Evolutionary conservation across 768 basidiomycete genomes (phyloP).

Genomic region (Tricholoma furcatifolium): DNA sequence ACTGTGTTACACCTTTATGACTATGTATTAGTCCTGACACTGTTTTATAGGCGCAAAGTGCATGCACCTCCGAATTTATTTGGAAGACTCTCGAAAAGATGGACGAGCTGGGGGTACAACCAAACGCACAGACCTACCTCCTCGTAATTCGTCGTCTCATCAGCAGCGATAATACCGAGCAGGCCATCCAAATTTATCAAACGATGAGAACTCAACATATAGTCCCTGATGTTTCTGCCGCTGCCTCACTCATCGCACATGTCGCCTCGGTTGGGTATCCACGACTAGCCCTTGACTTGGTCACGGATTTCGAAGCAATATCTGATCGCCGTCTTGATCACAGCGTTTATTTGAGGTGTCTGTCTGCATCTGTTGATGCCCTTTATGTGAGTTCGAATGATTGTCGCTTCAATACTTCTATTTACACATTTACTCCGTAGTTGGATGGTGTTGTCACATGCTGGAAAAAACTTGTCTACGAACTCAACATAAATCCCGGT

Average conservation of each 20-base stretch:
- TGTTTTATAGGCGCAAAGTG: slow-evolving; percentile 44
- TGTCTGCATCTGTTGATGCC: slow-evolving; percentile 60
- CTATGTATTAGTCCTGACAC: slow-evolving; percentile 3
- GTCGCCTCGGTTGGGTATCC: slow-evolving; percentile 56
- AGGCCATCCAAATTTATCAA: slow-evolving; percentile 59
- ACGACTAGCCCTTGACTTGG: slow-evolving; percentile 72
- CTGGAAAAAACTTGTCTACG: slow-evolving; percentile 60
- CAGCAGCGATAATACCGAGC: slow-evolving; percentile 55
- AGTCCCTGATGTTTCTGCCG: slow-evolving; percentile 46
- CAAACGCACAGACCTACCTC: slow-evolving; percentile 54
- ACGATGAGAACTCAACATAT: slow-evolving; percentile 54
- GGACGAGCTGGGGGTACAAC: slow-evolving; percentile 44
- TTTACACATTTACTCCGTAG: slow-evolving; percentile 33
- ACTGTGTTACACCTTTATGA: slow-evolving; percentile 17
- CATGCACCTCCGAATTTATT: slow-evolving; percentile 35
- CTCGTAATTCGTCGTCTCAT: slow-evolving; percentile 49
- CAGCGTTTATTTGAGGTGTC: slow-evolving; percentile 63
- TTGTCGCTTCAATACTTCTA: not conserved
- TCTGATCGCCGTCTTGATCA: slow-evolving; percentile 53
- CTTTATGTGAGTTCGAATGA: slow-evolving; percentile 57
- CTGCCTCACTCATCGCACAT: slow-evolving; percentile 50
- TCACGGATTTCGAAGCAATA: slow-evolving; percentile 54
- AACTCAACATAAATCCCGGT: slow-evolving; percentile 56
- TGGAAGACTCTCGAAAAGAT: slow-evolving; percentile 57
- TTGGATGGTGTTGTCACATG: slow-evolving; percentile 60